Conservation (phyloP, 2,329 filamentous ascomycete species). For the Teratosphaeria epicoccoides region DNA sequence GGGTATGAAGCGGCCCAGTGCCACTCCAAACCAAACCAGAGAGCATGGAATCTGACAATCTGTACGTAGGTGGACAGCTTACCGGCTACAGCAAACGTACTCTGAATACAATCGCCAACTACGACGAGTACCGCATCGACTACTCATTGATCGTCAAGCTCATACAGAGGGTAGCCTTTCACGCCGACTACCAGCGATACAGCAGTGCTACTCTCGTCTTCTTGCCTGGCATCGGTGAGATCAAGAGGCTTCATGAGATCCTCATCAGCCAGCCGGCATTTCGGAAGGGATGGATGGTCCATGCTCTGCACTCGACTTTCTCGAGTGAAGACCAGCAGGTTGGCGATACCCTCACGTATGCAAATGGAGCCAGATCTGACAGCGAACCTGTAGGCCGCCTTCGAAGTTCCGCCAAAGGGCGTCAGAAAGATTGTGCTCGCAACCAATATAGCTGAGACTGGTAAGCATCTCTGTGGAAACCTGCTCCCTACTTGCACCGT, state of each 20-base stretch:
- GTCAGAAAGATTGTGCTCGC: slow-evolving; percentile 87
- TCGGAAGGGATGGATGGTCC: slow-evolving; percentile 67
- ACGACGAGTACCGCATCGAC: slow-evolving; percentile 88
- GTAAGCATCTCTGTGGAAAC: not conserved
- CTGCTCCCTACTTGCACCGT: not conserved
- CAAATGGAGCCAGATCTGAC: not conserved
- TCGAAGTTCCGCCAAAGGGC: slow-evolving; percentile 70
- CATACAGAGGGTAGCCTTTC: slow-evolving; percentile 62
- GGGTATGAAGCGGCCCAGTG: not conserved
- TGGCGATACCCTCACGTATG: not conserved
- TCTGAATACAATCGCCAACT: slow-evolving; percentile 58
- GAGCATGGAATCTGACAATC: slow-evolving; percentile 8
- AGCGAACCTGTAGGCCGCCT: slow-evolving; percentile 49
- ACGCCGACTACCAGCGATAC: slow-evolving; percentile 55
- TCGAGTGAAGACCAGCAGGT: slow-evolving; percentile 87
- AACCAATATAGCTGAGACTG: slow-evolving; percentile 93
- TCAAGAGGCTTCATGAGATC: slow-evolving; percentile 61
- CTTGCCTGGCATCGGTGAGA: slow-evolving; percentile 81
- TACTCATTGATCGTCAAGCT: slow-evolving; percentile 76
- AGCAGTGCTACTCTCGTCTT: slow-evolving; percentile 93
- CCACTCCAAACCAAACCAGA: not conserved
- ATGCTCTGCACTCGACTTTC: slow-evolving; percentile 87
- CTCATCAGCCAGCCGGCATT: slow-evolving; percentile 69
- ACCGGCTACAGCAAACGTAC: slow-evolving; percentile 67
- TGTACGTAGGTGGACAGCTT: slow-evolving; percentile 52